Percentiles rank a stretch among this genome's conserved stretches.
phyloP scores from a whole-genome alignment of 257 asterid species.

The Nicotiana paniculata region DNA sequence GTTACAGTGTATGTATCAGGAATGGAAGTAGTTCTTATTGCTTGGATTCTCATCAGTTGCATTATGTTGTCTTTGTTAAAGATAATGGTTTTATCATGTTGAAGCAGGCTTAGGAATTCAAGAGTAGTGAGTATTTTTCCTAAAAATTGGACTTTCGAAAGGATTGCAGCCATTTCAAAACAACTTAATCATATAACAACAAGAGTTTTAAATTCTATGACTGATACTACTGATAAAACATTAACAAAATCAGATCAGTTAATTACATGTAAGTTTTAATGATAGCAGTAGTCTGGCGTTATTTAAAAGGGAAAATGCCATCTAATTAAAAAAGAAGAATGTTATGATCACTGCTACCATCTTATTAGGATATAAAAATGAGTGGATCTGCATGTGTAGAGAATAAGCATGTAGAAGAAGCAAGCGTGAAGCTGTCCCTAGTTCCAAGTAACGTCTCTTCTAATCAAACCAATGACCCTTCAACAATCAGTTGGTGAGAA shows the following conservation, averaged over 20 bases:
- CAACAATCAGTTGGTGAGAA: constrained; percentile 50
- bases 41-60: not conserved
- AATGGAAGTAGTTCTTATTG: not conserved
- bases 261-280: too few relatives aligned
- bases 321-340: not conserved
- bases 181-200: too few relatives aligned
- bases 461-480: constrained; percentile 66
- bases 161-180: too few relatives aligned
- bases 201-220: too few relatives aligned
- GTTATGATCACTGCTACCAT: not conserved
- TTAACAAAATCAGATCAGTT: too few relatives aligned
- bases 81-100: not conserved
- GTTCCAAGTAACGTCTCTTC: constrained; percentile 43
- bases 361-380: not conserved
- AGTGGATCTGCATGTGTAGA: not conserved
- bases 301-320: too few relatives aligned
- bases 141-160: not conserved
- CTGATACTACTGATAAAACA: too few relatives aligned
- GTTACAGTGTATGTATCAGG: not conserved
- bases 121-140: not conserved
- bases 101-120: not conserved
- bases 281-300: too few relatives aligned
- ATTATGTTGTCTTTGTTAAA: not conserved
- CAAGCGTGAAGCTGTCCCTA: constrained; percentile 28
- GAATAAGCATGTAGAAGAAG: constrained; percentile 29